Base-by-base conservation (phyloP, 2,329 filamentous ascomycete species). In the Beauveria scarabaeidicola region DNA sequence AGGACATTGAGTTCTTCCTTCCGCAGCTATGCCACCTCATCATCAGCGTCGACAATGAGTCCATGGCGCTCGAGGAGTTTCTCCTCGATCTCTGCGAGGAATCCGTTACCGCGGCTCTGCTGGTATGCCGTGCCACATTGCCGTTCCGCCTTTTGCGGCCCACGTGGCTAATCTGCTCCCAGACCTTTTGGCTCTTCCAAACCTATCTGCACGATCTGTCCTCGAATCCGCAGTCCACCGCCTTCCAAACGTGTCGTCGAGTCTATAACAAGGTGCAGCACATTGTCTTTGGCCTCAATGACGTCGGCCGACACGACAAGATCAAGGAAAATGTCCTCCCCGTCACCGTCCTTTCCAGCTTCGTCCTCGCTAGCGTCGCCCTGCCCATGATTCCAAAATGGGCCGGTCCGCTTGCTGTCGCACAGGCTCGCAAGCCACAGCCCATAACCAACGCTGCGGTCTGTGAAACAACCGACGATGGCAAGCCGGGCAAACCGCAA, bases 141-240 rank as follows among this genome's bases (percentile, higher is more conserved):
- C 13, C 8, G 3, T 23, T 40, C 19, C n/a, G 10, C 46, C 55
- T n/a, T 25, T 6, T 7, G 17, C 21, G 21, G 6, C 38, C 32
- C 10, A 19, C 15, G 9, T 51, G 27, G 5, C 25, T 48, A 11
- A 32, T 15, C 19, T 40, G 27, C 21, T 25, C n/a, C 5, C 55
- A 94, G 90, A 93, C 90, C 40, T 94, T 94, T 73, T 94, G 90
- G 90, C 81, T 94, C 55, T 91, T 94, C 73, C 90, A 94, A 75
- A 93, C 89, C 5, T 92, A 94, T 70, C 83, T 94, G 32, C 87
- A 90, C 77, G 90, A 94, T 70, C 83, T 94, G 63, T 83, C 88
- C 59, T 78, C 81, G 68, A 89, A 88, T 61, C 90, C 90, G 2
- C 87, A 88, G 70, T 87, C 88, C 62, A 83, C 86, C 67, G 81